Evolutionary conservation across 208 protist genomes (phyloP), one percentile per base, ranked within the genome.

Genomic region (Acanthamoeba healyi): DNA sequence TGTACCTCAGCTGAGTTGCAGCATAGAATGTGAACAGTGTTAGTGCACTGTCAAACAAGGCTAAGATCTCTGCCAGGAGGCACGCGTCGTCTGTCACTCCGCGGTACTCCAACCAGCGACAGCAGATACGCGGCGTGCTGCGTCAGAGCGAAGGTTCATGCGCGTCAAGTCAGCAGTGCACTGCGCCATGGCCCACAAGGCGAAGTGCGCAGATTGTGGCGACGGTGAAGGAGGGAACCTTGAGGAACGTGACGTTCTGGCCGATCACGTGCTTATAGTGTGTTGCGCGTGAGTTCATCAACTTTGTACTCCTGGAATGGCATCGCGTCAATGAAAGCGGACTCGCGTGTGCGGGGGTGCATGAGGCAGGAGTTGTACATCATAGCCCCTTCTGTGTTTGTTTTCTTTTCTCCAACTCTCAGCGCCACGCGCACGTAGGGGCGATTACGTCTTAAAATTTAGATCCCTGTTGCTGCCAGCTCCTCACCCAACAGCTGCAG

Each of bases 231-330:
- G 3, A 7, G 56, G 56, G 72, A 49, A 81, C 72, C 72, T 84
- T 84, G 46, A 84, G 74, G 44, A 84, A 84, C 9, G 74, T 84
- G 44, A 84, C 74, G 44, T 84, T 84, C 74, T 84, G 74, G 26
- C 74, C 74, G n/a, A 84, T 84, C 26, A 84, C 46, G 74, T 58
- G 36, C n/a, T 84, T 84, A 24, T 58, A 84, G n/a, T 38, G 74
- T 56, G 38, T 84, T 29, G 46, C 74, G 74, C 26, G 74, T 84
- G n/a, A 84, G 58, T 17, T 84, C 74, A 29, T 84, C 74, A 4
- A 84, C 74, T 26, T 84, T 84, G 74, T 51, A 58, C 24, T 84
- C 74, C 74, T 84, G 74, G 4, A 46, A 26, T n/a, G n/a, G n/a
- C n/a, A n/a, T n/a, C n/a, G n/a, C n/a, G n/a, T n/a, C n/a, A n/a